Evolutionary conservation across 1,284 basidiomycete genomes (phyloP).

Genomic region (Fomitopsis schrenkii): DNA sequence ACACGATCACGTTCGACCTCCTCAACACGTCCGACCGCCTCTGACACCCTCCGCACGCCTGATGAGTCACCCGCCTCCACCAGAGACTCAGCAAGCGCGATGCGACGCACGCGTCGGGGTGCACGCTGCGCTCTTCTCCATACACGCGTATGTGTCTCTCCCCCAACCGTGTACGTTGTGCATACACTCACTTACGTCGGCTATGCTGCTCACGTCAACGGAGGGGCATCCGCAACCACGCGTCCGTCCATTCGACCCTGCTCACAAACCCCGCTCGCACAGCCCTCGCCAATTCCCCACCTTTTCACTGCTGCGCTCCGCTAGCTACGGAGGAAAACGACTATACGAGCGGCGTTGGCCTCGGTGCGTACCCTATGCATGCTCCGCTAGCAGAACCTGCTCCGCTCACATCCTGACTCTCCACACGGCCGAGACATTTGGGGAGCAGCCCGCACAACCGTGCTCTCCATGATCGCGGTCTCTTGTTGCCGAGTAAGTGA

Average conservation of each 20-base stretch:
- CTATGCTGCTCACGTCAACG: constrained; percentile 62
- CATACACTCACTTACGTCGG: constrained; percentile 40
- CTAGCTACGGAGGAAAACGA: constrained; percentile 41
- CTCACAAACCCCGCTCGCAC: constrained; percentile 52
- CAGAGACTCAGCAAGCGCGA: constrained; percentile 61
- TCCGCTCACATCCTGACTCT: no score
- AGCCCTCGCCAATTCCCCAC: constrained; percentile 53
- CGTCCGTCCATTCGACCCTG: constrained; percentile 48
- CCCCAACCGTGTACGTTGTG: not conserved
- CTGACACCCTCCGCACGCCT: constrained; percentile 32
- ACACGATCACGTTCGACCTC: constrained; percentile 53
- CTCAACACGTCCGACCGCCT: constrained; percentile 61
- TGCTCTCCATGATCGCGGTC: no score
- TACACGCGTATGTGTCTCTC: constrained; percentile 39
- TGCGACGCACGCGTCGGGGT: constrained; percentile 53
- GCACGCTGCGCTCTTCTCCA: constrained; percentile 55
- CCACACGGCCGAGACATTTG: no score
- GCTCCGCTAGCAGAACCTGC: not conserved
- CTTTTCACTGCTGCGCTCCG: constrained; percentile 33
- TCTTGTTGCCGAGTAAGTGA: no score
- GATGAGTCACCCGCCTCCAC: constrained; percentile 44
- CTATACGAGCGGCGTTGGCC: constrained; percentile 53
- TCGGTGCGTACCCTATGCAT: constrained; percentile 22
- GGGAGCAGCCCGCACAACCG: no score
- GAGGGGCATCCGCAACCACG: constrained; percentile 37